Base-by-base conservation (phyloP, 208 protist genomes). In the Wallacemonas sp. region DNA sequence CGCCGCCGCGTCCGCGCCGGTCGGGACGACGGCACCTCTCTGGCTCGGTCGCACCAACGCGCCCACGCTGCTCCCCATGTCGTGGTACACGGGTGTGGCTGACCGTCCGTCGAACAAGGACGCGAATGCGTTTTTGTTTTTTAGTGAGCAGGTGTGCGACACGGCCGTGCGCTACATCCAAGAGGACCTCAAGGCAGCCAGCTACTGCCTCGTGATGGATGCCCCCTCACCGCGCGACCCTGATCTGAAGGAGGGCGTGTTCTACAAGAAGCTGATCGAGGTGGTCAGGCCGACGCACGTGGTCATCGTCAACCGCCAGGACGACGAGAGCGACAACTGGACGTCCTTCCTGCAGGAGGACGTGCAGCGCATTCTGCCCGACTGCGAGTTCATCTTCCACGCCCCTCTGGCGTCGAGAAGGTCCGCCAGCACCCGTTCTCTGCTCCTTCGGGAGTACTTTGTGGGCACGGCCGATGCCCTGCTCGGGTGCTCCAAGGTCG, bases 401-500 rank as follows among this genome's bases (percentile, higher is more conserved):
- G 39, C 72, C 22, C 76, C 82, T 4, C 65, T 79, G 14, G 54
- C 63, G 25, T 41, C 62, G 18, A 74, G 46, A 16, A 82, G 77
- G 48, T 38, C 45, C 26, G 42, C 44, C 22, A 65, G 76, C 16
- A 67, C n/a, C 25, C 55, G 61, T 4, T 62, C 81, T 18, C 64
- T 76, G 23, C 57, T 79, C 7, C 18, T 79, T 44, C 57, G 57
- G 52, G 83, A 91, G 72, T 92, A 95, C 72, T 95, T 95, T 70
- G 70, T 72, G 25, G 89, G 89, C 14, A 73, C 72, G 2, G 65
- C 77, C 28, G 66, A 72, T 25, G 44, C 25, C n/a, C 74, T 83
- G 23, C 67, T 95, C 11, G 81, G 82, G 11, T 93, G 84, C 72
- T 81, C 82, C 36, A 93, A 95, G 72, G 81, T 89, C 12, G 85